These are phyloP conservation scores for Grosmannia penicillata DNA, from an alignment of 2,329 filamentous ascomycete species.

Conservation along the genomic window DNA sequence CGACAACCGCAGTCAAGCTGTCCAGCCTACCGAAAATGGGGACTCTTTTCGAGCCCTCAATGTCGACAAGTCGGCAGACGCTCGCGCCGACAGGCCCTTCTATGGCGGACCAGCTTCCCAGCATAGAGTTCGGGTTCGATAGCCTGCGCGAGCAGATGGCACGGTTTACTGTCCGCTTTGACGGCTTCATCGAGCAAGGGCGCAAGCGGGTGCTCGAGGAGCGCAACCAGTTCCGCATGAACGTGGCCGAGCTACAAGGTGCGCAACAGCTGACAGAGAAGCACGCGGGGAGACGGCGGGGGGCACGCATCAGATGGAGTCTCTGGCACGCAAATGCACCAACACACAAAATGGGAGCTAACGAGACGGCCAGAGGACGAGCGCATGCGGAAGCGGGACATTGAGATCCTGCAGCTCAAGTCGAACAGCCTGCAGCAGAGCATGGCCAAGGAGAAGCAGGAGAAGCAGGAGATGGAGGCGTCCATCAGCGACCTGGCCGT, in stretches of 20 bases:
- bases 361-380: slow-evolving; percentile 76
- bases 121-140: slow-evolving; percentile 90
- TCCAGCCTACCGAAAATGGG: slow-evolving; percentile 25
- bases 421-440: slow-evolving; percentile 56
- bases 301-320: too few relatives aligned
- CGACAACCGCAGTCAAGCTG: slow-evolving; percentile 2
- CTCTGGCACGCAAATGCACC: too few relatives aligned
- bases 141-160: slow-evolving; percentile 90
- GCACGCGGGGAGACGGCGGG: neutral
- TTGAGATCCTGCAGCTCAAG: slow-evolving; percentile 67
- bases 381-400: slow-evolving; percentile 74
- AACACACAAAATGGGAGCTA: too few relatives aligned
- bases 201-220: slow-evolving; percentile 83
- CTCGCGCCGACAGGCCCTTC: slow-evolving; percentile 45
- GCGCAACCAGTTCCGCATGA: slow-evolving; percentile 85
- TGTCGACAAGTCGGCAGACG: slow-evolving; percentile 50
- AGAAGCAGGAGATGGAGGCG: slow-evolving; percentile 59
- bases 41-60: slow-evolving; percentile 52
- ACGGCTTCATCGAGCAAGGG: slow-evolving; percentile 84
- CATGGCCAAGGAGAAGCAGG: slow-evolving; percentile 61
- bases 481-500: slow-evolving; percentile 42
- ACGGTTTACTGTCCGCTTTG: slow-evolving; percentile 79
- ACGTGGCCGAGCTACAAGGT: slow-evolving; percentile 83
- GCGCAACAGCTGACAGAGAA: slow-evolving; percentile 3
- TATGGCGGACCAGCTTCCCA: slow-evolving; percentile 62